These are phyloP conservation scores for Phycomyces nitens DNA, from an alignment of 192 early-diverging fungal species.

Conservation along the genomic window DNA sequence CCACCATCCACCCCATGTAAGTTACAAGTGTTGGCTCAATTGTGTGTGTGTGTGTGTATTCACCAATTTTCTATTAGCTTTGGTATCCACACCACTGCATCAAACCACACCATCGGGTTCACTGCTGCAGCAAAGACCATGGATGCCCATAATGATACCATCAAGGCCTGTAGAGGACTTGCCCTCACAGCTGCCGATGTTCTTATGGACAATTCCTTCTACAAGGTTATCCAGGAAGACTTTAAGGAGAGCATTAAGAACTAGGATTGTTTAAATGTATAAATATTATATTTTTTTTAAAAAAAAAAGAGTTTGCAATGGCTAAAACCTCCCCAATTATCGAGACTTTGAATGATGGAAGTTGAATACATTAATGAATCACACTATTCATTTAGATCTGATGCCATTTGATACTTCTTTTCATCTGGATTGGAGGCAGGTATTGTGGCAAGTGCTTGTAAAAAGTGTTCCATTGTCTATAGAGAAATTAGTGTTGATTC, in stretches of 20 bases:
- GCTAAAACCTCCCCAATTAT: too few relatives aligned
- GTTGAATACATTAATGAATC: too few relatives aligned
- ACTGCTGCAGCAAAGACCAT: constrained; percentile 51
- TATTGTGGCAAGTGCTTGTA: neutral
- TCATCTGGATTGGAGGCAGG: neutral
- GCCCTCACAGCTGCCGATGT: constrained; percentile 49
- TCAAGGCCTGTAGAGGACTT: constrained; percentile 51
- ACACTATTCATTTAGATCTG: too few relatives aligned
- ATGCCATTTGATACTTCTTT: too few relatives aligned
- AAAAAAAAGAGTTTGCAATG: neutral
- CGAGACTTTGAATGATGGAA: too few relatives aligned
- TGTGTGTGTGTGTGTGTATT: too few relatives aligned
- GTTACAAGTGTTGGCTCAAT: constrained; percentile 6
- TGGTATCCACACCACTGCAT: constrained; percentile 45
- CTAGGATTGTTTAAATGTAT: too few relatives aligned
- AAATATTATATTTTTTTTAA: neutral
- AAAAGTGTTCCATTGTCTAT: neutral
- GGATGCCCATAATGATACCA: constrained; percentile 52
- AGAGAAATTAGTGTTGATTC: too few relatives aligned
- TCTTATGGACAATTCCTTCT: constrained; percentile 44
- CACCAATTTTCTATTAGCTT: neutral
- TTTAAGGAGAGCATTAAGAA: constrained; percentile 25
- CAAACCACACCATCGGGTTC: constrained; percentile 66
- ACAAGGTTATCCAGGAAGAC: constrained; percentile 37
- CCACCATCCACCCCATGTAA: constrained; percentile 40